Base-by-base conservation (phyloP, 768 basidiomycete genomes). In the Phaeotremella fagi region DNA sequence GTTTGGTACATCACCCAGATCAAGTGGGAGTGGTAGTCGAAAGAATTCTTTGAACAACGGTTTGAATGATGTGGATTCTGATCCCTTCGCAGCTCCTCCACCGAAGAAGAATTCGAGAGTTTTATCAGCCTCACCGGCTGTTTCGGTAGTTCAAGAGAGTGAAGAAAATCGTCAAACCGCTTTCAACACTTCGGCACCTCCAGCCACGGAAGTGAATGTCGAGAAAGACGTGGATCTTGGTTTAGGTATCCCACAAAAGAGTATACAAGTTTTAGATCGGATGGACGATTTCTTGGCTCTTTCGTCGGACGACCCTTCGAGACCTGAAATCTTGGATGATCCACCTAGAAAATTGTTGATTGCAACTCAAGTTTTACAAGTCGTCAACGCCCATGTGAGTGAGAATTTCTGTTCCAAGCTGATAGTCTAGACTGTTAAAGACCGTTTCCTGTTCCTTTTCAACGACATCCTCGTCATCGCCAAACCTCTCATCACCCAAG, bases 391-490 rank as follows among this genome's bases (percentile, higher is more conserved):
- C 36, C 54, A 74, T 47, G 74, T 72, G 29, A 68, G 70, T 68
- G 27, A 25, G 25, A 20, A 5, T 14, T 26, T 9, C n/a, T 2
- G 1, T 5, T 20, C 26, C 16, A 41, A 4, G 23, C 1, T 20
- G 36, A 49, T 47, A 55, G 49, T 61, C 25, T 26, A 94, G 74
- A 91, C 88, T 0, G 87, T 91, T 73, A 97, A 98, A 74, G 91
- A 97, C 68, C 85, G 95, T 11, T 89, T 90, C 77, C 81, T 98
- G 9, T 92, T 98, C 78, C 81, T 98, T n/a, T 99, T 99, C 81
- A 90, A 79, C 73, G 95, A 99, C 72, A 82, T 98, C 48, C 82
- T 98, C 50, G 81, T 98, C 73, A 82, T 98, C 60, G 86, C 92
- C 35, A 98, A 98, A 73, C 91, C 91, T 12, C 79, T 91, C 54